Evolutionary conservation across 1,139 yeast genomes (phyloP).

Genomic region (Yamadazyma membranifaciens): DNA sequence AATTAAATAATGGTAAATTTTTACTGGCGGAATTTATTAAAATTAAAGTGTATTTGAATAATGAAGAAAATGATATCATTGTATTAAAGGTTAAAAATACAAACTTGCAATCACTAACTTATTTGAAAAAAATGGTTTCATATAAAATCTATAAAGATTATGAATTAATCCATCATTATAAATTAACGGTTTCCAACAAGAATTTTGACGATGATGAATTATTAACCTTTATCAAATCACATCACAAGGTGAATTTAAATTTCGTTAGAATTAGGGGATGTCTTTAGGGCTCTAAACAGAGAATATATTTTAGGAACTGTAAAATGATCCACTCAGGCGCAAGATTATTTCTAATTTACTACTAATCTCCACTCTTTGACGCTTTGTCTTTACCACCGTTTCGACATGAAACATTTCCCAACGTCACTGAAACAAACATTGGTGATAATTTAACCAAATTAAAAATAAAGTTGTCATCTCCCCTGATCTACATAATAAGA

Average conservation of each 20-base stretch:
- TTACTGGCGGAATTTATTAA: constrained; percentile 23
- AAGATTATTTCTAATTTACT: too few species aligned
- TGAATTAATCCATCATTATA: constrained; percentile 30
- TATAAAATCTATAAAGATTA: constrained; percentile 35
- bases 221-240: constrained; percentile 22
- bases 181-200: constrained; percentile 18
- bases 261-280: constrained; percentile 23
- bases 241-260: constrained; percentile 27
- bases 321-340: too few species aligned
- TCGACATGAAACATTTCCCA: too few species aligned
- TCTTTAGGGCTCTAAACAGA: not conserved
- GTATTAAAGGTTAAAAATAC: constrained; percentile 28
- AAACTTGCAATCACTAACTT: constrained; percentile 26
- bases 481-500: too few species aligned
- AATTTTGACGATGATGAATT: constrained; percentile 21
- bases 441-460: too few species aligned
- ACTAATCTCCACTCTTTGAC: too few species aligned
- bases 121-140: constrained; percentile 31
- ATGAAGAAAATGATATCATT: constrained; percentile 32
- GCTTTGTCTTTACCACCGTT: too few species aligned
- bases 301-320: too few species aligned
- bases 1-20: not conserved
- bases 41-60: constrained; percentile 31
- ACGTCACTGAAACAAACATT: too few species aligned
- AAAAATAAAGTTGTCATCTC: too few species aligned